Percentiles rank a stretch among this genome's conserved stretches.
Conservation (phyloP, 352 stramenopile species). For the Globisporangium carolinianum region DNA sequence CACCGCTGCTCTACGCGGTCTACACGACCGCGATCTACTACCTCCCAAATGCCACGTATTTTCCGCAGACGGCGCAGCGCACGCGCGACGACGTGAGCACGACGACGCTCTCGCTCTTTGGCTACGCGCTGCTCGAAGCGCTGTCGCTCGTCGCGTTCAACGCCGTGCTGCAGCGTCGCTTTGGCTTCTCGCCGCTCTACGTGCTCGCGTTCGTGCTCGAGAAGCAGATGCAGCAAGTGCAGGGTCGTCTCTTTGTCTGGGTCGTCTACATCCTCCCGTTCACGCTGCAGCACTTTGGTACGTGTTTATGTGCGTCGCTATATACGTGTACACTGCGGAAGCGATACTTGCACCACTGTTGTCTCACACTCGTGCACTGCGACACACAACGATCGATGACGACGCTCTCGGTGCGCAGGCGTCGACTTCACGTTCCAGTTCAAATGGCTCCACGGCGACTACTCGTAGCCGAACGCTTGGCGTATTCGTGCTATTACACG, state of each 20-base stretch:
- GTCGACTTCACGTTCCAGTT: constrained; percentile 6
- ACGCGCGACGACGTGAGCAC: constrained; percentile 3
- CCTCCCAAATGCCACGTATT: constrained; percentile 19
- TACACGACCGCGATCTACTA: constrained; percentile 18
- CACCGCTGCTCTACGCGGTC: constrained; percentile 8
- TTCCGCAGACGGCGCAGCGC: constrained; percentile 10
- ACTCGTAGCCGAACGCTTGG: no score
- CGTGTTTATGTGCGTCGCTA: not conserved
- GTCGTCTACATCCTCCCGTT: constrained; percentile 22
- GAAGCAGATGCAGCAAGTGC: constrained; percentile 16
- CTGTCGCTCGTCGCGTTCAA: constrained; percentile 15
- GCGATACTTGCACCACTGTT: not conserved
- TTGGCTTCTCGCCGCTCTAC: constrained; percentile 20
- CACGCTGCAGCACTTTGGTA: constrained; percentile 22
- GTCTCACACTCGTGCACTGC: not conserved
- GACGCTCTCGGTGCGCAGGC: constrained; percentile 4
- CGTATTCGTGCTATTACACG: no score
- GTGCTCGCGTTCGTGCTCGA: constrained; percentile 39
- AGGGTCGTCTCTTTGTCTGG: constrained; percentile 21
- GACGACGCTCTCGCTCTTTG: constrained; percentile 9
- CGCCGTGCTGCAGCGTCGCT: constrained; percentile 10
- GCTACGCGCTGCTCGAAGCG: constrained; percentile 17
- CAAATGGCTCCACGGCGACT: not conserved
- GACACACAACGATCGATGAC: not conserved
- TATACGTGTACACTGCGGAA: not conserved